Base-by-base conservation (phyloP, 164 flowering plant genomes). In the Pachysandra terminalis region DNA sequence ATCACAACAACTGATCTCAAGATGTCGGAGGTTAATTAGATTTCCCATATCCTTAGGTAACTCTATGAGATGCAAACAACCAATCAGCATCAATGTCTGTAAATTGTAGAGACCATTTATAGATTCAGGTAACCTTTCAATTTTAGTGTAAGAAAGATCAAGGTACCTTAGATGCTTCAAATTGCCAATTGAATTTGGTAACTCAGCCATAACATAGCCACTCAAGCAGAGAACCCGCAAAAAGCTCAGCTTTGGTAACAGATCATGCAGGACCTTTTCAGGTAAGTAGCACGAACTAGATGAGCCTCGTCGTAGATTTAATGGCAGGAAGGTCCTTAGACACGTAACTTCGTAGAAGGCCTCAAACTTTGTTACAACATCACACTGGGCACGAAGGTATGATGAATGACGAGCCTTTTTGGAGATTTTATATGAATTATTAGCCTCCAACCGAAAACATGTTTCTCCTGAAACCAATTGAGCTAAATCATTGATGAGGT, bases 401-500 rank as follows among this genome's bases (percentile, higher is more conserved):
- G 77, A 61, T 14, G 35, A 67, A 53, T 74, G 67, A 19, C 73
- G 70, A 32, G 70, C 59, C 24, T 65, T 69, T 8, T n/a, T 24
- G 17, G 53, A 37, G 17, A 65, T 19, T 16, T 56, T 10, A 24
- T 13, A 45, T 5, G 51, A 45, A 15, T 12, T 45, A 45, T 55
- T 28, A 27, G 54, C 65, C 14, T 74, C 70, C n/a, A 65, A 37
- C 59, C 62, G 40, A 25, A 63, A 63, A 28, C 63, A 73, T 9
- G 21, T 21, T 23, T 52, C 53, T n/a, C 68, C 64, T n/a, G 76
- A 54, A 37, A 66, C 71, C n/a, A n/a, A 62, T 24, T 40, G 66
- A 58, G 81, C 73, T 25, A 75, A 28, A 40, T 71, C 74, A 27
- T 70, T 67, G 9, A 75, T 71, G 19, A 75, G 71, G 21, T 71